Conservation (phyloP, 345 rosid species). For the Aquilaria malaccensis region DNA sequence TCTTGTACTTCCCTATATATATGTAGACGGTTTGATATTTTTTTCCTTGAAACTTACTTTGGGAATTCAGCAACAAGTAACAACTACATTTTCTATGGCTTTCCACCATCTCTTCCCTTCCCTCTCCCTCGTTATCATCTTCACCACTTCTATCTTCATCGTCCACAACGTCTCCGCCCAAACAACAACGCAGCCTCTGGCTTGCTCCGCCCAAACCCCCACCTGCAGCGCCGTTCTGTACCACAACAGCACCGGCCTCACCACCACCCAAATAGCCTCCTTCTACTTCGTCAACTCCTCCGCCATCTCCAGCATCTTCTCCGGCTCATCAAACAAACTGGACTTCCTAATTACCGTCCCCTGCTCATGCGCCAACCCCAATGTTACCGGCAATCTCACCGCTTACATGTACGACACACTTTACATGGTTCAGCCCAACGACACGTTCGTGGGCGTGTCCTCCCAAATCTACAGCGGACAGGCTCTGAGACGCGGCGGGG, state of each 20-base stretch:
- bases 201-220: constrained; percentile 12
- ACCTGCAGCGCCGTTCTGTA: constrained; percentile 22
- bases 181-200: constrained; percentile 18
- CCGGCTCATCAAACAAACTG: constrained; percentile 6
- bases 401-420: constrained; percentile 23
- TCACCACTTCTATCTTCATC: background rate
- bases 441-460: constrained; percentile 3
- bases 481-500: constrained; percentile 19
- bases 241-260: constrained; percentile 19
- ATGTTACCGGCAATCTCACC: constrained; percentile 1
- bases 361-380: constrained; percentile 20
- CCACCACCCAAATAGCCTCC: constrained; percentile 13
- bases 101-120: constrained; percentile 7
- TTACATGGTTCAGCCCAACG: constrained; percentile 14
- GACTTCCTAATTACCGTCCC: constrained; percentile 23
- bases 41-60: too few relatives aligned
- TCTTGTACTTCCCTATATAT: too few relatives aligned
- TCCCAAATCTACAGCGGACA: constrained; percentile 18
- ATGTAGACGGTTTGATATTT: too few relatives aligned
- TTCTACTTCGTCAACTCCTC: constrained; percentile 22
- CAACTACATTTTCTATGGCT: constrained; percentile 12
- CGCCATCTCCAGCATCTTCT: constrained; percentile 12
- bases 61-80: too few relatives aligned
- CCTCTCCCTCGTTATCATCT: background rate
- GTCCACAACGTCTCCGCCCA: background rate